Evolutionary conservation across 2,329 filamentous ascomycete genomes (phyloP).

Genomic region (Colletotrichum sp.): DNA sequence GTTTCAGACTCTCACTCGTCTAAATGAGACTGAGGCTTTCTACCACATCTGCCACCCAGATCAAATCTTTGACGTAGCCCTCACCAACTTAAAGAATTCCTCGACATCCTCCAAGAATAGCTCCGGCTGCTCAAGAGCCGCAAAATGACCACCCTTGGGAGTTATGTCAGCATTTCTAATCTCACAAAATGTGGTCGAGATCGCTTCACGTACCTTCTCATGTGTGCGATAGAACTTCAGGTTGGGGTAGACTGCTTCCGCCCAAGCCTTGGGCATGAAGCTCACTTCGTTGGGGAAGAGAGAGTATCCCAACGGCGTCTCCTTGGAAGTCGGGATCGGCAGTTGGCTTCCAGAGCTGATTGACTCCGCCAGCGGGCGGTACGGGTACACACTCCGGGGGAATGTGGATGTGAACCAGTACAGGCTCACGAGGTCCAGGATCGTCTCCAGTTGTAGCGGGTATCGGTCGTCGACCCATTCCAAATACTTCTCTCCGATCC

Average conservation of each 20-base stretch:
- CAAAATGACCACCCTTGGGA: not conserved
- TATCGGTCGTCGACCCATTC: constrained; percentile 52
- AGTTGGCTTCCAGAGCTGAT: not conserved
- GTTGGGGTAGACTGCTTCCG: constrained; percentile 24
- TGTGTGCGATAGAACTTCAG: constrained; percentile 10
- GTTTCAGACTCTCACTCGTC: rapidly evolving
- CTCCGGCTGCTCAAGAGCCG: constrained; percentile 20
- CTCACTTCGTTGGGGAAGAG: constrained; percentile 47
- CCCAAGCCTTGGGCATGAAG: constrained; percentile 39
- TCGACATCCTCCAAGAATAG: not conserved
- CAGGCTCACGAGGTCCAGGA: constrained; percentile 54
- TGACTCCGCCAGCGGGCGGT: constrained; percentile 32
- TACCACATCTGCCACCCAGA: rapidly evolving
- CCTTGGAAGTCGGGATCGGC: constrained; percentile 30
- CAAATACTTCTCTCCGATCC: constrained; percentile 62
- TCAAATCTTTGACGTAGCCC: not conserved
- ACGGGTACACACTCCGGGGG: constrained; percentile 53
- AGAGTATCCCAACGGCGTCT: constrained; percentile 52
- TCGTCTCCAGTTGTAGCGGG: constrained; percentile 41
- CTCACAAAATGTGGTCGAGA: rapidly evolving
- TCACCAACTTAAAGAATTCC: not conserved
- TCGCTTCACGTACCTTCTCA: not conserved
- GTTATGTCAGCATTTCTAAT: not conserved
- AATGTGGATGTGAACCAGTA: constrained; percentile 61
- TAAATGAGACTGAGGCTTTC: rapidly evolving